phyloP scores from a whole-genome alignment of 139 green algal genomes.

The Limnomonas spitsbergensis region DNA sequence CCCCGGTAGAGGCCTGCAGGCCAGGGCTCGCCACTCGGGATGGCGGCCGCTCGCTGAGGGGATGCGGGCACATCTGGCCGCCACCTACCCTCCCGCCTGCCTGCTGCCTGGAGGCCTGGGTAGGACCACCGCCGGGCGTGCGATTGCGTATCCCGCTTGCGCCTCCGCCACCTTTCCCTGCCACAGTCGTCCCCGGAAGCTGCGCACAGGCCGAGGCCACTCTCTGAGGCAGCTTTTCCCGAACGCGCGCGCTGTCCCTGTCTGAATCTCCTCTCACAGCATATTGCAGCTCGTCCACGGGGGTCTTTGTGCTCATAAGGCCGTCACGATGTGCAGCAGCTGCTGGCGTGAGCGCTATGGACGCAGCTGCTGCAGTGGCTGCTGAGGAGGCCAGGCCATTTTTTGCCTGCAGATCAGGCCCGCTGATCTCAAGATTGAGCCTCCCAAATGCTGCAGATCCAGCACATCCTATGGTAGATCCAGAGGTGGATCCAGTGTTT shows the following conservation, averaged over 20 bases:
- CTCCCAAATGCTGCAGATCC: too few species aligned
- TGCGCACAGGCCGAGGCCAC: too few species aligned
- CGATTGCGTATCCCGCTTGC: too few species aligned
- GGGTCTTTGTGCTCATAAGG: not conserved
- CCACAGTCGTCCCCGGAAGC: too few species aligned
- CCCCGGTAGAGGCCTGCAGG: not conserved
- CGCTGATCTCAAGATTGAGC: too few species aligned
- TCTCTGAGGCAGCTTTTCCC: too few species aligned
- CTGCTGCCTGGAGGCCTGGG: not conserved
- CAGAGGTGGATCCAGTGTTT: too few species aligned
- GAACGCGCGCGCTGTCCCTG: too few species aligned
- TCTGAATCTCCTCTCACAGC: not conserved
- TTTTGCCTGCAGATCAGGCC: not conserved
- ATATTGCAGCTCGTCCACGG: not conserved
- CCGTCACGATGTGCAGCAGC: not conserved
- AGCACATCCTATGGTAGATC: too few species aligned
- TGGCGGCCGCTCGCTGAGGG: not conserved
- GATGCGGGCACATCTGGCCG: not conserved
- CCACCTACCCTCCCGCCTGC: not conserved
- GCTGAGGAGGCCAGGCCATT: not conserved
- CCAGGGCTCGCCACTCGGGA: not conserved
- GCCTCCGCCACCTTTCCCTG: too few species aligned
- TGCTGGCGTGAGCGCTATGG: not conserved
- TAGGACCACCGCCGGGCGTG: not conserved
- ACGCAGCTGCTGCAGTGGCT: not conserved